Evolutionary conservation across 495 filamentous ascomycete genomes (phyloP), one percentile per base, ranked within the genome.

Genomic region (Aspergillus asperescens): DNA sequence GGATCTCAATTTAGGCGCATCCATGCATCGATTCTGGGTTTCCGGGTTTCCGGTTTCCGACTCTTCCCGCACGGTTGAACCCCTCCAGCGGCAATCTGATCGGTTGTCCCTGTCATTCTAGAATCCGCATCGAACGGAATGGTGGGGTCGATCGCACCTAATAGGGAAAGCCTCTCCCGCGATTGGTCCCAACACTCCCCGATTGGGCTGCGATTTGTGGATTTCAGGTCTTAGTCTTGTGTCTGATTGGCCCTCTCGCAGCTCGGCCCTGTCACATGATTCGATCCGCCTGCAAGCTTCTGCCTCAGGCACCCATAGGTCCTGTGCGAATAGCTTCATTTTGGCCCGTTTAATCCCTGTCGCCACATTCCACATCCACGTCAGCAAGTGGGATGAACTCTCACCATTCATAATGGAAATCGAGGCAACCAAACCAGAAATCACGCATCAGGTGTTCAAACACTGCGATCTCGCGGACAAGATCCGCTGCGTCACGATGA

Each of bases 301-400:
- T 25, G 39, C 39, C 41, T 7, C 23, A 18, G 24, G 40, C 40
- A 42, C 20, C 6, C 40, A 5, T 1, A 19, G 42, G 41, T 42
- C 41, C 41, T 46, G 42, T 46, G 42, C 16, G 27, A 46, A 46
- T 46, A 46, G 27, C 42, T 46, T 46, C 42, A 46, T 16, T 20
- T 46, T 46, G 13, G n/a, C 27, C 27, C 27, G 20, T 20, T 15
- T 32, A 18, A 50, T 48, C 46, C 46, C 46, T 41, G 48, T 39
- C 48, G 48, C 24, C 48, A 50, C 37, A 50, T 29, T 41, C 41
- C 48, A 24, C 31, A 31, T 50, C 24, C 27, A 38, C 48, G 48
- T 27, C 29, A 29, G 23, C 22, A 9, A 32, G 48, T 50, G 48
- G 48, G 48, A 41, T 50, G 48, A 10, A 27, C 2, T 16, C 18